These are phyloP conservation scores for Aspergillus mulundensis DNA, from an alignment of 495 filamentous ascomycete genomes.

Conservation along the genomic window DNA sequence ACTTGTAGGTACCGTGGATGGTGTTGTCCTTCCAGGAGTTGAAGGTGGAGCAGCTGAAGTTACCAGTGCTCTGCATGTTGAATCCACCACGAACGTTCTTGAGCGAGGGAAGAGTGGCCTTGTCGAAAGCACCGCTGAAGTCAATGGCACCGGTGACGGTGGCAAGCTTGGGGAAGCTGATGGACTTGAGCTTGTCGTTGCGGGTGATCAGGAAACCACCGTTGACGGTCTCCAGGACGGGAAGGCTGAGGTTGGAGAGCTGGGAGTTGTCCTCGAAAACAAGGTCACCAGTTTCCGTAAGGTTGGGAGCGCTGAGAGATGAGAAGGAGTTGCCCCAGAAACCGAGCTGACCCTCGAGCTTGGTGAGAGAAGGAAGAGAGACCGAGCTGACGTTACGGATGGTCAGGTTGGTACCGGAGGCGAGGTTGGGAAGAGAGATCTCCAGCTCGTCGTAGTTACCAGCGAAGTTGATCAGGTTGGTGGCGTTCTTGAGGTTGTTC, in stretches of 20 bases:
- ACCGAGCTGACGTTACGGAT: conserved; percentile 78
- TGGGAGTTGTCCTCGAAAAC: conserved; percentile 74
- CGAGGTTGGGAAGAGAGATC: conserved; percentile 75
- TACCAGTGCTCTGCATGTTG: conserved; percentile 71
- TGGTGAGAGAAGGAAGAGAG: conserved; percentile 68
- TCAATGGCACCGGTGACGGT: conserved; percentile 82
- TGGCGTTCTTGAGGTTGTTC: conserved; percentile 64
- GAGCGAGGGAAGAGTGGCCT: conserved; percentile 65
- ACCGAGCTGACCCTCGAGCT: conserved; percentile 73
- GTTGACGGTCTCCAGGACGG: conserved; percentile 59
- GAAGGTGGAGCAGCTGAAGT: conserved; percentile 56
- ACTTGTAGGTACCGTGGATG: conserved; percentile 63
- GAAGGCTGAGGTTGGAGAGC: conserved; percentile 74
- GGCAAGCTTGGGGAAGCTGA: conserved; percentile 64
- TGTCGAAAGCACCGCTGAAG: conserved; percentile 77
- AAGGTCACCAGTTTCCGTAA: conserved; percentile 72
- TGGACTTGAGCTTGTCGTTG: conserved; percentile 66
- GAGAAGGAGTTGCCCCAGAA: conserved; percentile 77
- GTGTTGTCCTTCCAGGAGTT: conserved; percentile 35
- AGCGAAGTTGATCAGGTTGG: conserved; percentile 56
- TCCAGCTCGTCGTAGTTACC: conserved; percentile 51
- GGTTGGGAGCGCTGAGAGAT: conserved; percentile 67
- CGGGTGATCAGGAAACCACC: conserved; percentile 82
- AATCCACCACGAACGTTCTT: conserved; percentile 79
- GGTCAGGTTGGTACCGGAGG: conserved; percentile 76